Conservation (phyloP, 148 eudicot genomes). For the Rhododendron williamsianum region DNA sequence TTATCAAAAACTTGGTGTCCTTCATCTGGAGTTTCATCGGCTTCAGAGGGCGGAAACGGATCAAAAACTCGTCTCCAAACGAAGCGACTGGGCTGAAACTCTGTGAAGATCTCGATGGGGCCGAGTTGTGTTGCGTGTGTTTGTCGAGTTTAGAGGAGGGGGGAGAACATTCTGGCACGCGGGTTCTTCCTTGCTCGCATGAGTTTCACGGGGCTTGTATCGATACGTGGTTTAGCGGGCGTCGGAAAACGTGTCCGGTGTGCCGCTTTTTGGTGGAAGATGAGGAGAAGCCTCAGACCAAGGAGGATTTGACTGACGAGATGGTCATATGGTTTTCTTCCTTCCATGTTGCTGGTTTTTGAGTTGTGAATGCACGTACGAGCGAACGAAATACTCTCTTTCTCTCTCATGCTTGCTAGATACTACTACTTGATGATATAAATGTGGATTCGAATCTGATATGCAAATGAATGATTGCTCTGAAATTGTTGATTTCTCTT, state of each 20-base stretch:
- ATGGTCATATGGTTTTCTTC: constrained; percentile 90
- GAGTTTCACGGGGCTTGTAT: constrained; percentile 61
- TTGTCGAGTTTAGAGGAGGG: constrained; percentile 42
- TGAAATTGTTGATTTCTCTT: background rate
- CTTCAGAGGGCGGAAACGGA: constrained; percentile 9
- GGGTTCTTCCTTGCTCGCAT: constrained; percentile 57
- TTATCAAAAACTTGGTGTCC: constrained; percentile 25
- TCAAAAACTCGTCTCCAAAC: background rate
- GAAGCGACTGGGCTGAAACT: background rate
- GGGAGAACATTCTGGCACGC: constrained; percentile 23
- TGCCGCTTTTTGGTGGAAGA: constrained; percentile 64
- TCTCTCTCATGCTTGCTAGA: background rate
- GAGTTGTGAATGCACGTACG: background rate
- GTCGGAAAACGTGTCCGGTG: constrained; percentile 65
- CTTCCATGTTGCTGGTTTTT: constrained; percentile 72
- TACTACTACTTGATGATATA: background rate
- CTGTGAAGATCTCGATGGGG: constrained; percentile 8
- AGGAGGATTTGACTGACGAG: constrained; percentile 49
- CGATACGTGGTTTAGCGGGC: constrained; percentile 45
- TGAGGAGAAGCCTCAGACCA: constrained; percentile 17
- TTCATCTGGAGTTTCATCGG: constrained; percentile 32
- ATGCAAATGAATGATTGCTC: background rate
- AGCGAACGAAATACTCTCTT: background rate
- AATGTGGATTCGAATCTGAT: background rate
- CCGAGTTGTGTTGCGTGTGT: constrained; percentile 55